A percentile compares a stretch with the other conserved stretches of the same genome.
Conservation (phyloP, 441 rosid genomes). For the Gossypium davidsonii region DNA sequence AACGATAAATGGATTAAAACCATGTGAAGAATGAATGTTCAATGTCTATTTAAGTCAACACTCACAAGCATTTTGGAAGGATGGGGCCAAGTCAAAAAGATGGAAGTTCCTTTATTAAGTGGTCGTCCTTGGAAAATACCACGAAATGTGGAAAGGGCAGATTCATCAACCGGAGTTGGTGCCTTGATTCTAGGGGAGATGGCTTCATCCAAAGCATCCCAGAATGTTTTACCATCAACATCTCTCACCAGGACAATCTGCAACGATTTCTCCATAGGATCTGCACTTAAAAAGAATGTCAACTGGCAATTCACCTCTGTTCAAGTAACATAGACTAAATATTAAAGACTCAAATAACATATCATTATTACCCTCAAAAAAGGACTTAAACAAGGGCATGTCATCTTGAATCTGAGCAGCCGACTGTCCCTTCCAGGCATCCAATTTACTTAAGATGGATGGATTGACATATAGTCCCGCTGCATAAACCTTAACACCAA, state of each 20-base stretch:
- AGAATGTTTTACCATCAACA: constrained; percentile 85
- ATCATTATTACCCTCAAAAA: constrained; percentile 45
- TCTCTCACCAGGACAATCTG: constrained; percentile 84
- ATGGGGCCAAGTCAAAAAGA: constrained; percentile 68
- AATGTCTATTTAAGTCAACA: background rate
- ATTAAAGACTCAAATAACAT: background rate
- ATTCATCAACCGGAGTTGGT: constrained; percentile 43
- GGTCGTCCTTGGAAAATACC: constrained; percentile 57
- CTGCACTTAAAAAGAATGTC: constrained; percentile 25
- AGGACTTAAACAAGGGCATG: constrained; percentile 41
- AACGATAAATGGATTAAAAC: background rate
- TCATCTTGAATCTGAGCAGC: constrained; percentile 44
- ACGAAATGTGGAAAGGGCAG: constrained; percentile 57
- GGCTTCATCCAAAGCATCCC: constrained; percentile 81
- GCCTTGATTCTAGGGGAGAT: constrained; percentile 62
- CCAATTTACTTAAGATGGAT: constrained; percentile 39
- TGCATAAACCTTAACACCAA: constrained; percentile 82
- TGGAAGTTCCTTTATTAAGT: constrained; percentile 66
- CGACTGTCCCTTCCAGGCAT: constrained; percentile 51
- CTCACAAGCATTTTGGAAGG: constrained; percentile 70
- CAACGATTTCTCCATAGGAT: constrained; percentile 56
- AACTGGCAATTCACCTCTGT: constrained; percentile 1
- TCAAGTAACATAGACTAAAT: background rate
- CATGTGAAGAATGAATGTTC: background rate
- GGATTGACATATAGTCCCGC: constrained; percentile 64